Base-by-base conservation (phyloP, 176 grass and related monocot species). In the Phragmites australis region DNA sequence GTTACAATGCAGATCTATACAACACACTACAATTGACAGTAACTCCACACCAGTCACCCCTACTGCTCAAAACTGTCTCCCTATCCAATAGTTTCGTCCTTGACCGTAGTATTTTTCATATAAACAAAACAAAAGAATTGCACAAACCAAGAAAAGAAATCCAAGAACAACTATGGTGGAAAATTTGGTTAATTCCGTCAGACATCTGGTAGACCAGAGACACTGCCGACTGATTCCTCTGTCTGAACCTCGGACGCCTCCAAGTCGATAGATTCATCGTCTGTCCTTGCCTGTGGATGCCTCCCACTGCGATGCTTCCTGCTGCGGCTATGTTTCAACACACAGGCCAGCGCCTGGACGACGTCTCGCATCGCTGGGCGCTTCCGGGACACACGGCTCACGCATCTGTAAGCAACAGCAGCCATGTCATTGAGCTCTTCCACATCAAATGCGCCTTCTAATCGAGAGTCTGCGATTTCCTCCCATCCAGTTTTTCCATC, bases 401-500 rank as follows among this genome's bases (percentile, higher is more conserved):
- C 82, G 2, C 96, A 99, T 84, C 75, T 88, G 92, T 95, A 93
- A 52, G 96, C 96, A 21, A 89, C 55, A 5, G 84, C 68, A 67
- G 92, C 81, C 30, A 99, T 80, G 57, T 95, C 86, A 17, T 99
- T 93, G 75, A 99, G 82, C 58, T 99, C 96, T 63, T 87, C 88
- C 39, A 81, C 50, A 22, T 98, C 86, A 40, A 94, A 98, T 50
- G 69, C 69, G 16, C 92, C 90, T 87, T 89, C 79, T 73, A 99
- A 51, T 31, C 72, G 70, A 42, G 88, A 83, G 21, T 99, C 96
- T 0, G 88, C 92, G 17, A 99, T 87, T 75, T 99, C 96, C 57
- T 99, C 92, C 96, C 96, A 99, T 6, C 96, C 96, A 50, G 79
- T 88, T 75, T 70, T 93, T 29, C 82, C 90, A 53, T 89, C 92